Evolutionary conservation across 73 alveolate species (phyloP).

Genomic region (Tetrahymena thermophila): DNA sequence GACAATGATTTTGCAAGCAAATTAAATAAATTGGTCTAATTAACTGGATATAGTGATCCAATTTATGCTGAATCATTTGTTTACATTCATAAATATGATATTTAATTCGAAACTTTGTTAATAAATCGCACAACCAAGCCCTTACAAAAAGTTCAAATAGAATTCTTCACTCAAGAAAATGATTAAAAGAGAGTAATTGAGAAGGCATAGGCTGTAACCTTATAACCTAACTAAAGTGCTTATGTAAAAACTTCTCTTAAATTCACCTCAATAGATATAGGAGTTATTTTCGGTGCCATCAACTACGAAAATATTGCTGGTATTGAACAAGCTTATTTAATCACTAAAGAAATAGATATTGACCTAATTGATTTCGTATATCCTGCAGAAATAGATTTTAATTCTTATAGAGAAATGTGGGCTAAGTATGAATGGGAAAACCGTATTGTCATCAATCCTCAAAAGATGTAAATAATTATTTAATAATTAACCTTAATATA

Average conservation of each 20-base stretch:
- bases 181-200: slow-evolving; percentile 65
- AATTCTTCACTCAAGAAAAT: slow-evolving; percentile 78
- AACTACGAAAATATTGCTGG: slow-evolving; percentile 81
- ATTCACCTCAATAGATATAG: slow-evolving; percentile 80
- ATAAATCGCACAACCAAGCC: slow-evolving; percentile 80
- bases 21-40: slow-evolving; percentile 34
- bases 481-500: neutral
- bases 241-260: slow-evolving; percentile 70
- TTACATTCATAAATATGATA: slow-evolving; percentile 79
- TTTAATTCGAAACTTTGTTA: slow-evolving; percentile 66
- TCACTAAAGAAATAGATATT: slow-evolving; percentile 73
- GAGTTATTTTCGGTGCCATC: slow-evolving; percentile 84
- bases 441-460: slow-evolving; percentile 73
- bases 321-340: slow-evolving; percentile 63
- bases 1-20: slow-evolving; percentile 36
- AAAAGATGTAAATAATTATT: slow-evolving; percentile 8
- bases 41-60: slow-evolving; percentile 93
- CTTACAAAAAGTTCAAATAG: slow-evolving; percentile 73
- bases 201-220: slow-evolving; percentile 72
- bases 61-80: slow-evolving; percentile 85
- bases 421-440: slow-evolving; percentile 96
- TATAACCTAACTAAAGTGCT: slow-evolving; percentile 67
- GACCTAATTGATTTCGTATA: slow-evolving; percentile 79
- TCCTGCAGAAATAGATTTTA: slow-evolving; percentile 78
- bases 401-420: slow-evolving; percentile 89